Evolutionary conservation across 2,329 filamentous ascomycete species (phyloP).

Genomic region (Nannizziopsis arthrosporioides): DNA sequence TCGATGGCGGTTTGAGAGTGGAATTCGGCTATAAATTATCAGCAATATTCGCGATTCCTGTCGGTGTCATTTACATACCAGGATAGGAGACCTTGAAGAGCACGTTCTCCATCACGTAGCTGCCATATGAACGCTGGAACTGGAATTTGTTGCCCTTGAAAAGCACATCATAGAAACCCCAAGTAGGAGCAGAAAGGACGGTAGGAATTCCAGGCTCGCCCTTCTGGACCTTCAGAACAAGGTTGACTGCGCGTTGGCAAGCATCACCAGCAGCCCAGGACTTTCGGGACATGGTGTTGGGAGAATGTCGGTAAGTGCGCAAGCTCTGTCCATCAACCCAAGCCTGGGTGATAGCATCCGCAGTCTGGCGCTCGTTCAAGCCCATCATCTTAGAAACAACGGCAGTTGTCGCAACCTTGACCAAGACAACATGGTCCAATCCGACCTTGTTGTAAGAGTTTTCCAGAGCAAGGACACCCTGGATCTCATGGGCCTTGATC

Average conservation of each 20-base stretch:
- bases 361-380: slow-evolving; percentile 77
- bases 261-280: slow-evolving; percentile 98
- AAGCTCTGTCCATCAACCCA: slow-evolving; percentile 95
- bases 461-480: slow-evolving; percentile 89
- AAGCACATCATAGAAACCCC: slow-evolving; percentile 98
- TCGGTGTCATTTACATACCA: slow-evolving; percentile 42
- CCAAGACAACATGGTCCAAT: slow-evolving; percentile 90
- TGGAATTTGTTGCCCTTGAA: slow-evolving; percentile 94
- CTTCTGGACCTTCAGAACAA: slow-evolving; percentile 79
- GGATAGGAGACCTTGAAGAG: slow-evolving; percentile 99
- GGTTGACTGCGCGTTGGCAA: slow-evolving; percentile 87
- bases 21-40: slow-evolving; percentile 59
- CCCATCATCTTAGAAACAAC: slow-evolving; percentile 94
- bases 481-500: slow-evolving; percentile 99
- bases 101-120: slow-evolving; percentile 99
- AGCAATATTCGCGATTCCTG: slow-evolving; percentile 13
- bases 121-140: slow-evolving; percentile 92
- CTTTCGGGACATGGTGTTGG: slow-evolving; percentile 99
- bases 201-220: slow-evolving; percentile 86
- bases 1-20: slow-evolving; percentile 98
- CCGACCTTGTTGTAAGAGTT: slow-evolving; percentile 99
- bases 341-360: slow-evolving; percentile 89
- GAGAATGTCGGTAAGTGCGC: slow-evolving; percentile 91
- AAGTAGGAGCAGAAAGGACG: slow-evolving; percentile 80
- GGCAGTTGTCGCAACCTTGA: slow-evolving; percentile 92